phyloP scores from a whole-genome alignment of 2,329 filamentous ascomycete species.

The Aspergillus terreus region DNA sequence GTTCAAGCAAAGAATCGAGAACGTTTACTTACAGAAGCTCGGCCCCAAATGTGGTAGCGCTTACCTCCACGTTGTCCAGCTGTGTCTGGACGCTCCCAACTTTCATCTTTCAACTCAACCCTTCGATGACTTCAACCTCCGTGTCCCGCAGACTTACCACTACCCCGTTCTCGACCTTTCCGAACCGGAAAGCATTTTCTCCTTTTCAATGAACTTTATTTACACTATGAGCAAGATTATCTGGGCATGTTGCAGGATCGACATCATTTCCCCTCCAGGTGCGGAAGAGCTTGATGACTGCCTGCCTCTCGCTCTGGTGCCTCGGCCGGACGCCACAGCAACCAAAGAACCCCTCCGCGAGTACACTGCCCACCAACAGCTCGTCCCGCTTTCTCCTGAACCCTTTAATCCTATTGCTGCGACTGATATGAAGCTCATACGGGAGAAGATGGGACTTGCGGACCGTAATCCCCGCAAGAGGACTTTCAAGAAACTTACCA shows the following conservation, averaged over 20 bases:
- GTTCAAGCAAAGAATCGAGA: constrained; percentile 62
- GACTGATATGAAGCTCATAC: constrained; percentile 21
- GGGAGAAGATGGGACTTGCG: constrained; percentile 18
- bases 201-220: constrained; percentile 44
- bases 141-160: constrained; percentile 38
- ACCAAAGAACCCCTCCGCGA: constrained; percentile 17
- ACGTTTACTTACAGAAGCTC: constrained; percentile 59
- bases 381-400: constrained; percentile 14
- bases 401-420: constrained; percentile 17
- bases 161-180: constrained; percentile 42
- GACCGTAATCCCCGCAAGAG: constrained; percentile 36
- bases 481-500: constrained; percentile 43
- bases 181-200: constrained; percentile 37
- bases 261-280: constrained; percentile 39
- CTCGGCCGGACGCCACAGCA: constrained; percentile 26
- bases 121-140: constrained; percentile 38
- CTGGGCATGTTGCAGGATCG: constrained; percentile 41
- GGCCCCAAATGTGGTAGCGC: constrained; percentile 61
- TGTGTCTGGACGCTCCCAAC: constrained; percentile 59
- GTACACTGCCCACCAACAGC: constrained; percentile 12
- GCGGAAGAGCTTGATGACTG: constrained; percentile 41
- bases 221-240: constrained; percentile 41
- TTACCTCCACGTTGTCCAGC: constrained; percentile 60
- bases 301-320: constrained; percentile 38
- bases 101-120: constrained; percentile 41